These are phyloP conservation scores for Trichoderma lentiforme DNA, from an alignment of 2,329 filamentous ascomycete species.

Conservation along the genomic window DNA sequence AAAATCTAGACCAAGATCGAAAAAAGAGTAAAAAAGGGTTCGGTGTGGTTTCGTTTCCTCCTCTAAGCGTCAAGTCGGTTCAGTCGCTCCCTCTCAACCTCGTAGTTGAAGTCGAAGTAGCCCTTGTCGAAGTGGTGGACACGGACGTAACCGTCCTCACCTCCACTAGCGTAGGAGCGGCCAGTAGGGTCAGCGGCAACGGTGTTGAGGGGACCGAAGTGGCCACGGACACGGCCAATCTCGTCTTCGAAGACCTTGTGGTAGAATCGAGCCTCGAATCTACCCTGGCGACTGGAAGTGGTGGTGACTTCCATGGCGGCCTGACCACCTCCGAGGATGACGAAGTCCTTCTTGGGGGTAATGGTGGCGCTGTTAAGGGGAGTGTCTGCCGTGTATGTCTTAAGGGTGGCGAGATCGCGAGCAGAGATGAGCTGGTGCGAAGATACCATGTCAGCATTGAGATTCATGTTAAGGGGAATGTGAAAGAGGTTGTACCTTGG, in stretches of 20 bases:
- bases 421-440: conserved; percentile 67
- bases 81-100: conserved; percentile 84
- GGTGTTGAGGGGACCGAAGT: conserved; percentile 96
- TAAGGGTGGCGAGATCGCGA: conserved; percentile 84
- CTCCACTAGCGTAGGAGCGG: conserved; percentile 88
- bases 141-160: conserved; percentile 97
- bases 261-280: conserved; percentile 99
- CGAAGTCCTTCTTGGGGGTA: conserved; percentile 93
- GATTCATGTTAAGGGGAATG: background rate
- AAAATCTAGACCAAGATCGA: background rate
- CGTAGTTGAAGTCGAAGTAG: conserved; percentile 98
- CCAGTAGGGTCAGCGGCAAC: conserved; percentile 90
- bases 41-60: background rate
- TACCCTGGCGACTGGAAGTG: conserved; percentile 89
- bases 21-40: background rate
- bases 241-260: conserved; percentile 99
- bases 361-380: conserved; percentile 95
- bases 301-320: conserved; percentile 98
- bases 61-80: conserved; percentile 39
- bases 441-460: background rate
- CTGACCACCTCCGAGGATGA: conserved; percentile 96
- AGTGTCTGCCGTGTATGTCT: conserved; percentile 89
- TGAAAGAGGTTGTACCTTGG: conserved; percentile 61
- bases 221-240: conserved; percentile 92
- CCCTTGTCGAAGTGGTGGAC: conserved; percentile 98